Evolutionary conservation across 2,329 filamentous ascomycete species (phyloP).

Genomic region (Nothomitra cinnamomea): DNA sequence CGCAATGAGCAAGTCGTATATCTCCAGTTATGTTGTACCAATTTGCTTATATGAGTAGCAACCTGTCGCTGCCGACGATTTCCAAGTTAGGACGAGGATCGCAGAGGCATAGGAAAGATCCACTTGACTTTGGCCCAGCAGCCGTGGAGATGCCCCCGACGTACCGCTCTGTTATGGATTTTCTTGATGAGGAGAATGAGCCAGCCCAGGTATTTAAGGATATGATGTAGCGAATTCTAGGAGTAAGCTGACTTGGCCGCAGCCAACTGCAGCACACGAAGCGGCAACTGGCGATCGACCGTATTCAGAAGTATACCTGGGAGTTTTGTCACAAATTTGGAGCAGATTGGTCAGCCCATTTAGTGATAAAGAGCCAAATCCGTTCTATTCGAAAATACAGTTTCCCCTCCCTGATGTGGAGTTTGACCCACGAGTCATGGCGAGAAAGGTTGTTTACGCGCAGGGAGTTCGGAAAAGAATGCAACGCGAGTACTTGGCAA

Average conservation of each 20-base stretch:
- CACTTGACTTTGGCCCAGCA: conserved; percentile 77
- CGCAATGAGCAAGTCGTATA: conserved; percentile 66
- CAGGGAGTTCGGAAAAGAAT: conserved; percentile 69
- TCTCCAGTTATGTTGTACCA: too few species aligned
- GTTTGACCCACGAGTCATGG: conserved; percentile 73
- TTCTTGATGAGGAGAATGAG: conserved; percentile 57
- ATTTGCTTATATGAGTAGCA: too few species aligned
- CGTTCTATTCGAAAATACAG: conserved; percentile 77
- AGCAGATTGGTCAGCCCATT: conserved; percentile 38
- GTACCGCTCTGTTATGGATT: conserved; percentile 86
- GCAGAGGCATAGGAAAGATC: conserved; percentile 50
- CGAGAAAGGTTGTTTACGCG: conserved; percentile 73
- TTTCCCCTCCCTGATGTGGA: conserved; percentile 55
- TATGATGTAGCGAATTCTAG: too few species aligned
- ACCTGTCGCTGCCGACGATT: conserved; percentile 46
- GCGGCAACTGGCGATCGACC: background rate
- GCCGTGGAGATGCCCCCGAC: conserved; percentile 94
- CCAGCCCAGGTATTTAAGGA: conserved; percentile 11
- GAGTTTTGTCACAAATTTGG: conserved; percentile 30
- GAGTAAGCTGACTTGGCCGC: too few species aligned
- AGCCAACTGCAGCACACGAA: conserved; percentile 40
- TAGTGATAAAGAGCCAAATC: conserved; percentile 64
- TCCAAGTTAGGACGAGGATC: conserved; percentile 44
- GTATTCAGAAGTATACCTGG: conserved; percentile 22
- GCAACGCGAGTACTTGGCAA: conserved; percentile 76